Base-by-base conservation (phyloP, 805 yeast genomes). In the Candida ipomoeae region DNA sequence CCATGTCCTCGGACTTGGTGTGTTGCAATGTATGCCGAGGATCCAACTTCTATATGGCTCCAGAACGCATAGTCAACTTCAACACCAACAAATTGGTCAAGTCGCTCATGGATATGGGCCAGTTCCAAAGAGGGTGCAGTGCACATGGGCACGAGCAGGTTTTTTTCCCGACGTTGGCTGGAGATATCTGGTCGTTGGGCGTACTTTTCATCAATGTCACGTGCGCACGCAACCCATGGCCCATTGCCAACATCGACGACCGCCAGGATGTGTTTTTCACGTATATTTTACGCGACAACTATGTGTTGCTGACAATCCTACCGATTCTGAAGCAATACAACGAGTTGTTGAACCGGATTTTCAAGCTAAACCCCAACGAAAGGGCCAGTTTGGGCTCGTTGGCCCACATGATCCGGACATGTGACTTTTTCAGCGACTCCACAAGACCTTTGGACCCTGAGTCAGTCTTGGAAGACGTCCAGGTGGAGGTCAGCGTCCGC, bases 201-300 rank as follows among this genome's bases (percentile, higher is more conserved):
- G 84, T 90, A 34, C 83, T 90, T 20, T 70, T 90, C 49, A 83
- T 90, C 55, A 90, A 90, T 64, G 72, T 91, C 48, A 78, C 88
- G 10, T 87, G 95, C 57, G 84, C 87, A 39, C 78, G 96, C 64
- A 91, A 90, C 61, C 96, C 97, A 29, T 90, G 97, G 97, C 80
- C 88, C 46, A 82, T 84, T 57, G 95, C 96, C 10, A 78, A 85
- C 47, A 70, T 81, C 37, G 62, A 61, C 10, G 77, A 78, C 40
- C 89, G 84, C 29, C 66, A 65, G 40, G 67, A 65, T 39, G 77
- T 95, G 0, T 90, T 86, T 67, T 72, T 72, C 52, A 83, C 82
- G 23, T 91, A 78, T 65, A 72, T 81, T 34, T 70, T 77, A 44
- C 80, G 82, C 55, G 75, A 81, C 11, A 52, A 55, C 40, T 60